A percentile compares a stretch with the other conserved stretches of the same genome.
These are phyloP conservation scores for Neurospora sp. DNA, from an alignment of 495 filamentous ascomycete genomes.

Conservation along the genomic window DNA sequence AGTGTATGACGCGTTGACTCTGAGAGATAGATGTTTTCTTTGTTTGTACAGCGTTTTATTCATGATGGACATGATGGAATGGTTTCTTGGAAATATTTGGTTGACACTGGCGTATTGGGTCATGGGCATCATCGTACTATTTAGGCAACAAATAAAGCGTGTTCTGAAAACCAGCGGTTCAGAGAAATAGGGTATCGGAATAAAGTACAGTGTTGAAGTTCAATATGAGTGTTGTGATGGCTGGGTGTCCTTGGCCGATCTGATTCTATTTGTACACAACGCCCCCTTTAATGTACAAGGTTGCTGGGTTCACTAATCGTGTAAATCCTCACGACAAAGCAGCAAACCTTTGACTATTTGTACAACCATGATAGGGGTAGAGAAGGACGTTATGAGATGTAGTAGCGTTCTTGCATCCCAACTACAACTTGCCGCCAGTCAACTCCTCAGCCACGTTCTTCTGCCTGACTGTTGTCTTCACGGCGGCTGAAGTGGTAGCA, in stretches of 20 bases:
- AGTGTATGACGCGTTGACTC: background rate
- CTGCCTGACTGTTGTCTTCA: conserved; percentile 25
- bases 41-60: background rate
- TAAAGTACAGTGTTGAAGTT: background rate
- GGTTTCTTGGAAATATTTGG: background rate
- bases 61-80: background rate
- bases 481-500: conserved; percentile 8
- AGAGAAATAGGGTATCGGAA: background rate
- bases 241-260: background rate
- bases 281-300: background rate
- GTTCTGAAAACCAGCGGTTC: background rate
- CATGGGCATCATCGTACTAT: background rate
- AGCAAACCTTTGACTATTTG: background rate
- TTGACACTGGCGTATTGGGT: background rate
- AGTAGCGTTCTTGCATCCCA: background rate
- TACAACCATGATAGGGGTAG: background rate
- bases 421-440: conserved; percentile 37
- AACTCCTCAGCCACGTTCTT: conserved; percentile 38
- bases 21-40: background rate
- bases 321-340: background rate
- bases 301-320: background rate
- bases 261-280: conserved; percentile 20
- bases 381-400: background rate
- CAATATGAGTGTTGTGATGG: background rate
- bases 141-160: background rate